Evolutionary conservation across 208 protist species (phyloP).

Genomic region (Endotrypanum monterogeii): DNA sequence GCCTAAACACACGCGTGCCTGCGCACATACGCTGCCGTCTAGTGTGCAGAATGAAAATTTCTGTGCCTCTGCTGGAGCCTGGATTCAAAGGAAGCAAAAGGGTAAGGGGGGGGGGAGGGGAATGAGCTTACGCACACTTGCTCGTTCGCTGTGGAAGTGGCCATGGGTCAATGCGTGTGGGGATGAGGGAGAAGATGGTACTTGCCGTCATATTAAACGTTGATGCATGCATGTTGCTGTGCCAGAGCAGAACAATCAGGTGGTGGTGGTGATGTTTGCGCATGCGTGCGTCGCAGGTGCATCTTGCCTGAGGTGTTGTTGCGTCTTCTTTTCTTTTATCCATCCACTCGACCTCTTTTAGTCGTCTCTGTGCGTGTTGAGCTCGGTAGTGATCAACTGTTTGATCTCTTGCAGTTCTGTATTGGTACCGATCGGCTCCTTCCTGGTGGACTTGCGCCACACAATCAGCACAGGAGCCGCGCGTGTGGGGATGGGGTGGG

Average conservation of each 20-base stretch:
- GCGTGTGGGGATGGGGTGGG: too few species aligned
- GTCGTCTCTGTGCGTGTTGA: background rate
- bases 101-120: background rate
- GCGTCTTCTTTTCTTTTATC: background rate
- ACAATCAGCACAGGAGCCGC: background rate
- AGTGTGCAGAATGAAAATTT: background rate
- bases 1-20: background rate
- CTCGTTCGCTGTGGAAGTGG: background rate
- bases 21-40: background rate
- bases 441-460: background rate
- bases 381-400: too few species aligned
- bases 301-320: background rate
- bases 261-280: too few species aligned
- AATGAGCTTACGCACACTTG: background rate
- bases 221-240: background rate
- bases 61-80: background rate
- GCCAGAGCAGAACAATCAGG: background rate
- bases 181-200: too few species aligned
- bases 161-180: background rate
- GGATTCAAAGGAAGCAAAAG: background rate
- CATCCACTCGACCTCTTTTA: background rate
- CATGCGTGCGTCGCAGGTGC: background rate
- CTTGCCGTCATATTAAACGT: too few species aligned
- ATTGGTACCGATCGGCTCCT: background rate
- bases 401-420: background rate